phyloP scores from a whole-genome alignment of 2,329 filamentous ascomycete genomes.

The Botrytis hyacinthi region DNA sequence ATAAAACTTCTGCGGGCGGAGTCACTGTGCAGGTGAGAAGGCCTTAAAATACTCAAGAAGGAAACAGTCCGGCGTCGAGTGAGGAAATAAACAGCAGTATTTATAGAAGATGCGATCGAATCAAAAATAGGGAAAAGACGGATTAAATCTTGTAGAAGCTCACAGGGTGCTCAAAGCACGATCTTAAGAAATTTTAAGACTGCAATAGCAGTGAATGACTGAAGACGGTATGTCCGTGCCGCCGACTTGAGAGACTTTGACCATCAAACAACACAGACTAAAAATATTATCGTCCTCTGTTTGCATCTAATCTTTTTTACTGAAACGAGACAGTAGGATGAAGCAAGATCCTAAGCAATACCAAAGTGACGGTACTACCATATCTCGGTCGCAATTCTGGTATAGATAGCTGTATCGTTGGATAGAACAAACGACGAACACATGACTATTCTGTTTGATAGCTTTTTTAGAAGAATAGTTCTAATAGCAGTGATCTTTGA shows the following conservation, averaged over 20 bases:
- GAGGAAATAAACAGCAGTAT: neutral
- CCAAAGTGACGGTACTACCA: neutral
- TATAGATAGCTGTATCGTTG: neutral
- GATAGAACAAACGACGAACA: neutral
- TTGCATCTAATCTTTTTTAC: neutral
- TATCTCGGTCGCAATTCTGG: neutral
- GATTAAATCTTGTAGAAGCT: neutral
- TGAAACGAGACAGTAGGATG: fast-evolving
- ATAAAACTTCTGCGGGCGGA: neutral
- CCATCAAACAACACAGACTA: neutral
- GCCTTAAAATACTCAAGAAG: neutral
- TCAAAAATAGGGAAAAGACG: neutral
- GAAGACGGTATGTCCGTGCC: neutral
- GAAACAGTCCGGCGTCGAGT: too few species aligned
- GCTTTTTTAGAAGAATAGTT: neutral
- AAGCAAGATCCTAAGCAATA: neutral
- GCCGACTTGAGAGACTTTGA: neutral
- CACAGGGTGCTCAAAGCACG: neutral
- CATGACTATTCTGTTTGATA: neutral
- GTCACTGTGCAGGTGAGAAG: neutral
- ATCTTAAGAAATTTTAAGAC: neutral
- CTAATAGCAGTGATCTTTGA: fast-evolving
- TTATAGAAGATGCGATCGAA: too few species aligned
- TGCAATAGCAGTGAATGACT: neutral
- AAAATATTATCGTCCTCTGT: neutral